Evolutionary conservation across 345 rosid species (phyloP).

Genomic region (Arabidopsis arenosa): DNA sequence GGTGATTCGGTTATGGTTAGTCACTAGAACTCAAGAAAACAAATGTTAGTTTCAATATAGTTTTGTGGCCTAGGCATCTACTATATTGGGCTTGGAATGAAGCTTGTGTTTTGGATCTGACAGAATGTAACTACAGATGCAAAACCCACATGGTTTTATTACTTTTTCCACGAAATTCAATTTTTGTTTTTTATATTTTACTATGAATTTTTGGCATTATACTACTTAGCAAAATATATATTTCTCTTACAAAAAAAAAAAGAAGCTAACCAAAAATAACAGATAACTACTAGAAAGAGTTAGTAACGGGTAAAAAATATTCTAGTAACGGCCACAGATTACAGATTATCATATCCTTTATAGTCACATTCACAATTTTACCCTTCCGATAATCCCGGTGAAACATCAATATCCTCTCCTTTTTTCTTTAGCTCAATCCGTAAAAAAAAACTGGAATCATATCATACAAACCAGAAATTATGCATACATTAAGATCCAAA

Average conservation of each 20-base stretch:
- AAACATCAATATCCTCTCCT: constrained; percentile 7
- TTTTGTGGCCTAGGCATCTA: not conserved
- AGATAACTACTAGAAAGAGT: constrained; percentile 4
- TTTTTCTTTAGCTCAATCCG: not conserved
- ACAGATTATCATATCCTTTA: not conserved
- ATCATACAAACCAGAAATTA: constrained; percentile 4
- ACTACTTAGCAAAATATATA: not conserved
- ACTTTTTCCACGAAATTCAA: not conserved
- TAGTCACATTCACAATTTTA: not conserved
- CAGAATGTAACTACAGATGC: not conserved
- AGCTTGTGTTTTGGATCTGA: constrained; percentile 30
- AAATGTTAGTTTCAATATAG: not conserved
- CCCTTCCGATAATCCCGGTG: constrained; percentile 36
- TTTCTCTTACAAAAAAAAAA: not conserved
- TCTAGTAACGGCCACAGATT: constrained; percentile 16
- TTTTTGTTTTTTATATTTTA: not conserved
- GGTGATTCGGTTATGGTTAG: not conserved
- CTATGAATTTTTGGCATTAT: not conserved
- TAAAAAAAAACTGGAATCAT: not conserved
- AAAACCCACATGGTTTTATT: constrained; percentile 21
- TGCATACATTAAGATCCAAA: constrained; percentile 3
- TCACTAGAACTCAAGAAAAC: not conserved
- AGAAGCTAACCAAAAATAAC: constrained; percentile 18
- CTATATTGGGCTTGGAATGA: constrained; percentile 7
- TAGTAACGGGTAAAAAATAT: not conserved